Evolutionary conservation across 805 yeast genomes (phyloP).

Genomic region (Ogataea methylovora): DNA sequence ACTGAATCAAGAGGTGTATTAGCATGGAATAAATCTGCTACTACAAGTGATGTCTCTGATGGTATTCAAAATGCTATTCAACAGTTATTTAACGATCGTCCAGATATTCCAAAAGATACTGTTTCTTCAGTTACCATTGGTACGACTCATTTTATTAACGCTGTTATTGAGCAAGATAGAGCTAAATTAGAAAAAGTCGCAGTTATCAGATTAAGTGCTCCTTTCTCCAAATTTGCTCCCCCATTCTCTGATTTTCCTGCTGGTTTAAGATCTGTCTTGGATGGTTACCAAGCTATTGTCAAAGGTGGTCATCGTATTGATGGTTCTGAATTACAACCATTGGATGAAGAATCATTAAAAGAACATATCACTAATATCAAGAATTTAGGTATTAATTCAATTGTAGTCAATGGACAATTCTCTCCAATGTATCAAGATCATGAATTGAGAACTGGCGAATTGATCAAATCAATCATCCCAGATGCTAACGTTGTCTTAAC

Average conservation of each 20-base stretch:
- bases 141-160: constrained; percentile 39
- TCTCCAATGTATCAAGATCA: constrained; percentile 27
- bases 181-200: constrained; percentile 31
- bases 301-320: constrained; percentile 31
- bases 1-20: constrained; percentile 21
- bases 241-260: constrained; percentile 37
- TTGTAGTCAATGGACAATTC: constrained; percentile 32
- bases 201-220: constrained; percentile 31
- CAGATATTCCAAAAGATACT: constrained; percentile 15
- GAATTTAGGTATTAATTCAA: constrained; percentile 21
- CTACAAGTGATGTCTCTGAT: constrained; percentile 30
- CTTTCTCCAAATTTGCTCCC: constrained; percentile 24
- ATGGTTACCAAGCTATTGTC: constrained; percentile 24
- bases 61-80: constrained; percentile 29
- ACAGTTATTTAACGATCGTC: constrained; percentile 18
- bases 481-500: constrained; percentile 27
- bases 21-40: constrained; percentile 30
- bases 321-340: constrained; percentile 23
- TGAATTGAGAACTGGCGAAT: constrained; percentile 22
- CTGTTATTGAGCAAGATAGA: constrained; percentile 33
- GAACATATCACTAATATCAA: constrained; percentile 24
- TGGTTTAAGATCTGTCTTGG: constrained; percentile 22
- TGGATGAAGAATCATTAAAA: constrained; percentile 16
- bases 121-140: constrained; percentile 34
- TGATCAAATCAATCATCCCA: constrained; percentile 22